A percentile compares a stretch with the other conserved stretches of the same genome.
phyloP scores from a whole-genome alignment of 2,329 filamentous ascomycete genomes.

The Rhynchosporium secalis region DNA sequence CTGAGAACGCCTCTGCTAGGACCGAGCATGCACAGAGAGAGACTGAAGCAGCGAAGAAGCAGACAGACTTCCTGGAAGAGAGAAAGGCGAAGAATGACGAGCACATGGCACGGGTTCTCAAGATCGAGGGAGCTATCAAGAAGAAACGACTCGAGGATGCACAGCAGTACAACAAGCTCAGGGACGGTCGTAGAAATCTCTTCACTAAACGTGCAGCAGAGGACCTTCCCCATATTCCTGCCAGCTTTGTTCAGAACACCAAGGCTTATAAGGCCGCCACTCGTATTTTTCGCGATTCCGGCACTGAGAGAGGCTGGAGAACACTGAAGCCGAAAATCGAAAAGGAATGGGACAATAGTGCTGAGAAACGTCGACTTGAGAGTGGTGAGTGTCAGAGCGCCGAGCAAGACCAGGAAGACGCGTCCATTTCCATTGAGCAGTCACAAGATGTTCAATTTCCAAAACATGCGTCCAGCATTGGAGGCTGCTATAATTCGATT shows the following conservation, averaged over 20 bases:
- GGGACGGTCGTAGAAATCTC: constrained; percentile 33
- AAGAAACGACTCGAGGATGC: constrained; percentile 29
- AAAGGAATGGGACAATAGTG: constrained; percentile 27
- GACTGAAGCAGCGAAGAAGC: constrained; percentile 30
- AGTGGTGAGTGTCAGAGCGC: not conserved
- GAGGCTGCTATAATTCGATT: not conserved
- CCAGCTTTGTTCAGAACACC: constrained; percentile 31
- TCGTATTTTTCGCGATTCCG: constrained; percentile 37
- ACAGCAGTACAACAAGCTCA: constrained; percentile 32
- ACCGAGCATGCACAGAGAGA: constrained; percentile 30
- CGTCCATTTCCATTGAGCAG: not conserved
- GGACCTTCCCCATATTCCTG: constrained; percentile 34
- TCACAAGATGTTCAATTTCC: constrained; percentile 6
- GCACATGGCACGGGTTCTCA: constrained; percentile 36
- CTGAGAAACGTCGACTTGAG: constrained; percentile 9
- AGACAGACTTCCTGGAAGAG: constrained; percentile 30
- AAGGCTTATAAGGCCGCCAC: constrained; percentile 36
- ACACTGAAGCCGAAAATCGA: constrained; percentile 38
- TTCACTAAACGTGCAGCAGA: constrained; percentile 34
- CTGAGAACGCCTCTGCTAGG: constrained; percentile 31
- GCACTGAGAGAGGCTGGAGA: constrained; percentile 38
- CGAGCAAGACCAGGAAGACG: constrained; percentile 1
- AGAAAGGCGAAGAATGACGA: constrained; percentile 34
- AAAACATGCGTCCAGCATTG: not conserved
- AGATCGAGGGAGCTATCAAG: constrained; percentile 34